Evolutionary conservation across 2,329 filamentous ascomycete genomes (phyloP), one percentile per base, ranked within the genome.

Genomic region (Daldinia eschscholtzii): DNA sequence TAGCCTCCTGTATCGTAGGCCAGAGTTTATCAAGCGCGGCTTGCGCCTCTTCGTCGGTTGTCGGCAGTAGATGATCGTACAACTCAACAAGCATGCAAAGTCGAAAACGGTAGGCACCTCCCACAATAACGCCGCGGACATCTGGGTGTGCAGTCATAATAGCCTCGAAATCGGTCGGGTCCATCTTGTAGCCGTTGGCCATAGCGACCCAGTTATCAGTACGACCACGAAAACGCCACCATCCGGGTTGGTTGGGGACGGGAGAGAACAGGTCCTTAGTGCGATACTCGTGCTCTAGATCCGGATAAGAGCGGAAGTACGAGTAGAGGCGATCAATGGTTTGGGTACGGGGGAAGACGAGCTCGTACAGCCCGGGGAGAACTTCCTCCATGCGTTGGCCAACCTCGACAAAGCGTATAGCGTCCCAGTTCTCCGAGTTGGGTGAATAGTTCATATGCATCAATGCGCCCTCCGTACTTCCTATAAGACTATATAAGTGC

Each of bases 241-340:
- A 82, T 18, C 82, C 82, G 6, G 83, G 81, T 65, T 74, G 75
- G 18, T 78, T 82, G 39, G 76, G 73, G 6, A 78, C 80, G 0
- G 79, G 79, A 0, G 79, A 78, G 15, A 82, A 83, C 23, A 83
- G 82, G 56, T 83, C 83, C 63, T 76, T 82, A 1, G 82, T 81
- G 4, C 73, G 75, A 50, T 70, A 77, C 33, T 74, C 82, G 6
- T 78, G 79, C 1, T 80, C 80, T 2, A 82, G 81, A 41, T 74
- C 81, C 5, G 82, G 82, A 12, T 71, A 69, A 46, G 73, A 76
- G 53, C 74, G 72, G 26, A 74, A 76, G 61, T 61, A 76, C 10
- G 70, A 66, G 35, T 74, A 70, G 1, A 70, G 60, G 20, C 68
- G 61, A 4, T 74, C 65, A 13, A 75, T 70, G 9, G 69, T 69